Evolutionary conservation across 257 asterid species (phyloP).

Genomic region (Nicotiana tabacum): DNA sequence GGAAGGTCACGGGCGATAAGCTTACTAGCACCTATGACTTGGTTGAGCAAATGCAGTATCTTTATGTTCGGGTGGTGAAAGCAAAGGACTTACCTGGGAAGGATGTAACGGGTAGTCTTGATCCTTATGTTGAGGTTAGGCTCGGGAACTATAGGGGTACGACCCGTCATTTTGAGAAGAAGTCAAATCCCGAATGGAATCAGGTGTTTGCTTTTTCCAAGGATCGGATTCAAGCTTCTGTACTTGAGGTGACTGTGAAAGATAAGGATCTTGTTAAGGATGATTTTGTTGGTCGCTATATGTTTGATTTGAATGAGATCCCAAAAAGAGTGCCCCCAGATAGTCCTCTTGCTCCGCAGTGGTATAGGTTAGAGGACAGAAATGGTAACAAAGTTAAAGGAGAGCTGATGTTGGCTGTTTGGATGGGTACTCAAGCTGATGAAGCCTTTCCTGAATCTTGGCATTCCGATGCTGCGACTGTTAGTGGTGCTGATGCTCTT

Average conservation of each 20-base stretch:
- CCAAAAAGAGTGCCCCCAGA: constrained; percentile 25
- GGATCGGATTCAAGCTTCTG: constrained; percentile 17
- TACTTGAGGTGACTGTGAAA: constrained; percentile 15
- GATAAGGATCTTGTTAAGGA: constrained; percentile 24
- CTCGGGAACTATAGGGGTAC: constrained; percentile 24
- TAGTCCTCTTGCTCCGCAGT: constrained; percentile 27
- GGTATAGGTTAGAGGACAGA: constrained; percentile 23
- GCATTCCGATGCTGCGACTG: constrained; percentile 19
- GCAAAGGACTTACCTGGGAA: constrained; percentile 13
- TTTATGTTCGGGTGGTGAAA: constrained; percentile 18
- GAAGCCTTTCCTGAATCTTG: constrained; percentile 25
- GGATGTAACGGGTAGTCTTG: constrained; percentile 18
- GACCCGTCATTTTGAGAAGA: constrained; percentile 19
- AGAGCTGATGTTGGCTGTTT: constrained; percentile 25
- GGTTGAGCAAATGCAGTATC: constrained; percentile 24
- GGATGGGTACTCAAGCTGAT: constrained; percentile 31
- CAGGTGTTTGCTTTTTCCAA: constrained; percentile 24
- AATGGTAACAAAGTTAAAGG: constrained; percentile 12
- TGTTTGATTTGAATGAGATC: constrained; percentile 21
- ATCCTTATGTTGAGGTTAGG: constrained; percentile 27
- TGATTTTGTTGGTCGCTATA: constrained; percentile 15
- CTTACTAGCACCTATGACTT: constrained; percentile 17
- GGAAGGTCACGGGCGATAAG: constrained; percentile 14
- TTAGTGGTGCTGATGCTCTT: constrained; percentile 7
- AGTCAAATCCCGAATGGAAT: constrained; percentile 21